Conservation (phyloP, 2,329 filamentous ascomycete genomes). For the Lomentospora prolificans region DNA sequence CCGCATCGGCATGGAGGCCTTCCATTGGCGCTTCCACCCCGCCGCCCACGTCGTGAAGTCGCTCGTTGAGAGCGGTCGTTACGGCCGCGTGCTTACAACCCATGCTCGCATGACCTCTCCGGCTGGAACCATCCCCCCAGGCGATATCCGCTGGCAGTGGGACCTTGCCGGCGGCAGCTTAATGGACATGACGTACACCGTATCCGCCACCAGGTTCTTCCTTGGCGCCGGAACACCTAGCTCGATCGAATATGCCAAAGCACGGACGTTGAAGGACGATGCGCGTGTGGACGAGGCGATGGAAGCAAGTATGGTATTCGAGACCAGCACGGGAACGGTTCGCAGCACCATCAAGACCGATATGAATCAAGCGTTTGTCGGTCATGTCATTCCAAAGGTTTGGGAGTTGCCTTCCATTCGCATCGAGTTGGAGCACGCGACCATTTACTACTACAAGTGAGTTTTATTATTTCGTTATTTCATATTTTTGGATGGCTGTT, state of each 20-base stretch:
- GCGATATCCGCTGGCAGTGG: conserved; percentile 5
- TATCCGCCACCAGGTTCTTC: conserved; percentile 6
- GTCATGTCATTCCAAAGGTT: conserved; percentile 1
- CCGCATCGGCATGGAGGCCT: conserved; percentile 12
- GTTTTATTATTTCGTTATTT: no score
- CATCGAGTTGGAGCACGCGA: neutral
- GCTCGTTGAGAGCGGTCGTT: conserved; percentile 5
- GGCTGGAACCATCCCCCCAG: neutral
- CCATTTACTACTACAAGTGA: neutral
- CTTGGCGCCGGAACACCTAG: neutral
- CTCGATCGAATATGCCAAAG: neutral
- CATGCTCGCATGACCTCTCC: conserved; percentile 6
- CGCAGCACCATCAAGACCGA: conserved; percentile 5
- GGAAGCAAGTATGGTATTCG: neutral
- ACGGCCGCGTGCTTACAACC: conserved; percentile 6
- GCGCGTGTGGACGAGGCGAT: conserved; percentile 8
- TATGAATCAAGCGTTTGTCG: neutral
- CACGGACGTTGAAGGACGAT: neutral
- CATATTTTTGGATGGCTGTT: no score
- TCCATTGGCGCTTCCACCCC: conserved; percentile 11
- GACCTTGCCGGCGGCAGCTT: conserved; percentile 7
- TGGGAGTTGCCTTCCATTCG: conserved; percentile 7
- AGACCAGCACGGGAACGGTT: neutral
- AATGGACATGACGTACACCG: conserved; percentile 9
- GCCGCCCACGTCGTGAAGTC: conserved; percentile 7